phyloP scores from a whole-genome alignment of 495 filamentous ascomycete genomes.

The Lophiostoma macrostomum region DNA sequence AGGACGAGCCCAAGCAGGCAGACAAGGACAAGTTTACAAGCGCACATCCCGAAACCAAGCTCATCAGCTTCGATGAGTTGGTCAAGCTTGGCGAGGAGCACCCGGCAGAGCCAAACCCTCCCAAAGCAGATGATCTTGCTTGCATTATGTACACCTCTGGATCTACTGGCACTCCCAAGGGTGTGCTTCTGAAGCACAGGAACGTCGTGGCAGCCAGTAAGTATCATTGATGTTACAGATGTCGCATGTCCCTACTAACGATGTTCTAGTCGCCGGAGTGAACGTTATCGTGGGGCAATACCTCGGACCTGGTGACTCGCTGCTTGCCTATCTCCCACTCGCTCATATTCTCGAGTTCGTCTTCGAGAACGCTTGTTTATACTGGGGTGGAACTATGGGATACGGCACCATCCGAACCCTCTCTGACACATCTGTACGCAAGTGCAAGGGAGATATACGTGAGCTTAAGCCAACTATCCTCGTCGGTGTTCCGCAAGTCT shows the following conservation, averaged over 20 bases:
- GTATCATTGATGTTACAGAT: slow-evolving; percentile 34
- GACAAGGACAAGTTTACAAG: slow-evolving; percentile 78
- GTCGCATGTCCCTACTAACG: slow-evolving; percentile 16
- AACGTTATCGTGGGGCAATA: slow-evolving; percentile 80
- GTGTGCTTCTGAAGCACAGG: slow-evolving; percentile 84
- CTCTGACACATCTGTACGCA: slow-evolving; percentile 83
- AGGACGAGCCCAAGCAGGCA: slow-evolving; percentile 68
- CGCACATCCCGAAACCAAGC: slow-evolving; percentile 63
- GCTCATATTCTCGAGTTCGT: slow-evolving; percentile 97
- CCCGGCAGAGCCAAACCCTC: slow-evolving; percentile 74
- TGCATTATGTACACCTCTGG: slow-evolving; percentile 99
- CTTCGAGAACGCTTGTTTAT: slow-evolving; percentile 88
- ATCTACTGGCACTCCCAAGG: slow-evolving; percentile 95
- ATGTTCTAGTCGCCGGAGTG: slow-evolving; percentile 71
- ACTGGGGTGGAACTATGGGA: slow-evolving; percentile 95
- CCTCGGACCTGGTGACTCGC: slow-evolving; percentile 78
- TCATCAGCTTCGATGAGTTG: slow-evolving; percentile 84
- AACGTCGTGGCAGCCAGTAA: slow-evolving; percentile 85
- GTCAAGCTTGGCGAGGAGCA: slow-evolving; percentile 79
- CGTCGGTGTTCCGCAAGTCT: slow-evolving; percentile 93
- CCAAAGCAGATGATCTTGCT: slow-evolving; percentile 80
- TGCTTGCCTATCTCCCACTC: slow-evolving; percentile 89
- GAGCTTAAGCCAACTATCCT: slow-evolving; percentile 90
- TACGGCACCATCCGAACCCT: slow-evolving; percentile 94
- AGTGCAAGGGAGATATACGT: slow-evolving; percentile 92